Percentiles rank a stretch among this genome's conserved stretches.
These are phyloP conservation scores for Sungouiella blattae DNA, from an alignment of 805 yeast genomes.

Conservation along the genomic window DNA sequence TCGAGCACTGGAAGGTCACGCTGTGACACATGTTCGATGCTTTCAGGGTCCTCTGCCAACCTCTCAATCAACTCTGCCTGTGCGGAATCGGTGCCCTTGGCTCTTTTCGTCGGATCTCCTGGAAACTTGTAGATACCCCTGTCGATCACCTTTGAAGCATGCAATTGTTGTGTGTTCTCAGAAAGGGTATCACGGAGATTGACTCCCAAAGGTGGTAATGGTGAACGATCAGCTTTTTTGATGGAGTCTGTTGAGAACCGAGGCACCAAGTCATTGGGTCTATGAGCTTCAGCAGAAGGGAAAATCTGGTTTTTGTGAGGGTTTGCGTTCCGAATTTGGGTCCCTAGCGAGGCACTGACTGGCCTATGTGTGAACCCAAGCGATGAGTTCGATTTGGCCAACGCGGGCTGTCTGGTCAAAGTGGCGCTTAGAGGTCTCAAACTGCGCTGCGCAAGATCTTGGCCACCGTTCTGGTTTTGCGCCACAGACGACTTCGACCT, in stretches of 20 bases:
- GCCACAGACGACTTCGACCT: conserved; percentile 26
- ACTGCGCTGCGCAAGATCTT: conserved; percentile 1
- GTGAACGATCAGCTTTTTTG: conserved; percentile 12
- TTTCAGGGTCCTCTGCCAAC: conserved; percentile 28
- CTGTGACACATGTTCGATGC: conserved; percentile 48
- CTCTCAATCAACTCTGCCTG: conserved; percentile 14
- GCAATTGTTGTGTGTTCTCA: conserved; percentile 15
- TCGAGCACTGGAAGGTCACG: conserved; percentile 18
- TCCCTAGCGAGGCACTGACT: background rate
- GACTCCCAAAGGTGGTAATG: conserved; percentile 10
- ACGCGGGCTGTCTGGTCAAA: conserved; percentile 18
- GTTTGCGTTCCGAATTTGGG: conserved; percentile 2
- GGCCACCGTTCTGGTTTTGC: conserved; percentile 3
- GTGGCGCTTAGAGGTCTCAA: conserved; percentile 4
- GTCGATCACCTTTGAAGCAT: conserved; percentile 17
- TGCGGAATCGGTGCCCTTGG: background rate
- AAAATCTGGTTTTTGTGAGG: conserved; percentile 15
- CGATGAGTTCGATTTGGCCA: conserved; percentile 34
- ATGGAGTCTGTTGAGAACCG: conserved; percentile 24
- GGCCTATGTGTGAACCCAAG: conserved; percentile 28
- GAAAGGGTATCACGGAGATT: conserved; percentile 14
- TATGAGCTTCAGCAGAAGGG: conserved; percentile 16
- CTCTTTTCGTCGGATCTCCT: conserved; percentile 31
- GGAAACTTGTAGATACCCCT: conserved; percentile 5
- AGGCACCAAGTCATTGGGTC: conserved; percentile 20